These are phyloP conservation scores for Bifiguratus adelaidae DNA, from an alignment of 192 early-diverging fungal genomes.

Conservation along the genomic window DNA sequence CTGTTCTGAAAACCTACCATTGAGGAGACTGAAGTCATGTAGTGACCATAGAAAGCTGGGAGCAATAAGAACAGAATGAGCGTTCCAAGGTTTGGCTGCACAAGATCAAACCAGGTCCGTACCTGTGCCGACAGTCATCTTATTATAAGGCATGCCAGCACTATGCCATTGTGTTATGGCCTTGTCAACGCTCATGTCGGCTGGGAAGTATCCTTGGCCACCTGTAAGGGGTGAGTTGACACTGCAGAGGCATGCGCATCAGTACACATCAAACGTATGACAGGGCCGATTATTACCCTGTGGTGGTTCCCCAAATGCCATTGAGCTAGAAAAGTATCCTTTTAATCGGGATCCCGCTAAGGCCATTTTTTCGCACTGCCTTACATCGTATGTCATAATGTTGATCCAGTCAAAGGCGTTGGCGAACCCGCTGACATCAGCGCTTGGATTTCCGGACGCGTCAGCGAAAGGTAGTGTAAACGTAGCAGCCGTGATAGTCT, in stretches of 20 bases:
- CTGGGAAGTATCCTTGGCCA: background rate
- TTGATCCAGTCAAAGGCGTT: conserved; percentile 47
- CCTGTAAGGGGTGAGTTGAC: background rate
- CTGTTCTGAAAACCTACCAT: background rate
- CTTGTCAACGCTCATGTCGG: conserved; percentile 12
- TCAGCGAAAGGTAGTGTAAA: conserved; percentile 51
- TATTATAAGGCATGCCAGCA: conserved; percentile 28
- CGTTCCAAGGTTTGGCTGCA: background rate
- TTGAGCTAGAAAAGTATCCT: conserved; percentile 1
- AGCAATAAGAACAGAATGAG: background rate
- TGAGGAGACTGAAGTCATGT: conserved; percentile 8
- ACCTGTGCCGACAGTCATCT: conserved; percentile 24
- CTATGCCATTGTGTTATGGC: conserved; percentile 30
- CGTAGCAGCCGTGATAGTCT: conserved; percentile 49
- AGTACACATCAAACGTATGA: background rate
- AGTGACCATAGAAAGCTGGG: conserved; percentile 27
- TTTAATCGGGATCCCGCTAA: background rate
- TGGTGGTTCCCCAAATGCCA: conserved; percentile 6
- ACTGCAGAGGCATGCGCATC: background rate
- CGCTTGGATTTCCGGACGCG: conserved; percentile 25
- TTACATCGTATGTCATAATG: conserved; percentile 41
- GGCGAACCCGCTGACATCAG: conserved; percentile 43
- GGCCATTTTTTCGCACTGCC: background rate
- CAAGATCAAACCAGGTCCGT: background rate
- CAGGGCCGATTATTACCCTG: conserved; percentile 23